Evolutionary conservation across 306 rosid genomes (phyloP).

Genomic region (Cucurbita ficifolia): DNA sequence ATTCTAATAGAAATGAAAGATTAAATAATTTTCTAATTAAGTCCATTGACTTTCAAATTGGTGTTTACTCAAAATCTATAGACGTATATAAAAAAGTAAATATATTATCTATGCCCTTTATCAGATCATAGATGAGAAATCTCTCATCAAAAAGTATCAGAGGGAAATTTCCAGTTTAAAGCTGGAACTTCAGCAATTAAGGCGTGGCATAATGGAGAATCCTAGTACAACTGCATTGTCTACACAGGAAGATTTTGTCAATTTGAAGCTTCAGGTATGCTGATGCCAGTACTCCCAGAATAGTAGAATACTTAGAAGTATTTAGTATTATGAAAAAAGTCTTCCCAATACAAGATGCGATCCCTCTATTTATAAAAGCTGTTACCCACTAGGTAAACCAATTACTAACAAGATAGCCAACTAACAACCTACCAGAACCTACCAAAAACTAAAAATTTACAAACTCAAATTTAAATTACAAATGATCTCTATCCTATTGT

Average conservation of each 20-base stretch:
- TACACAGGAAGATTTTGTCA: slow-evolving; percentile 39
- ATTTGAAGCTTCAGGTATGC: slow-evolving; percentile 41
- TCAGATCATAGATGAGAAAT: slow-evolving; percentile 48
- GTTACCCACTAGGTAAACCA: neutral
- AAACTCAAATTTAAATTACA: neutral
- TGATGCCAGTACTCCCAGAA: too few relatives aligned
- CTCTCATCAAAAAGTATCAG: slow-evolving; percentile 47
- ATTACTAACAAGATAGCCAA: neutral
- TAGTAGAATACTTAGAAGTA: neutral
- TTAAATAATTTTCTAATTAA: neutral
- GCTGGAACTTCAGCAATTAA: slow-evolving; percentile 44
- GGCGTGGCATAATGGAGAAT: slow-evolving; percentile 31
- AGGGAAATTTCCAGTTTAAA: slow-evolving; percentile 42
- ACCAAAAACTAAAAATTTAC: neutral
- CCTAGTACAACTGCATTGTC: slow-evolving; percentile 20
- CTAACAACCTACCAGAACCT: neutral
- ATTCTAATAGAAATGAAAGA: neutral
- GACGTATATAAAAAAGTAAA: neutral
- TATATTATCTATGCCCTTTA: neutral
- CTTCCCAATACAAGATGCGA: neutral
- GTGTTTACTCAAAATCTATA: neutral
- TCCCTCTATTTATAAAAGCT: neutral
- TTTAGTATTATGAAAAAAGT: neutral
- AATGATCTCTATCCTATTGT: neutral
- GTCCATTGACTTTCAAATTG: neutral